Evolutionary conservation across 306 rosid species (phyloP).

Genomic region (Hylodesmum podocarpum): DNA sequence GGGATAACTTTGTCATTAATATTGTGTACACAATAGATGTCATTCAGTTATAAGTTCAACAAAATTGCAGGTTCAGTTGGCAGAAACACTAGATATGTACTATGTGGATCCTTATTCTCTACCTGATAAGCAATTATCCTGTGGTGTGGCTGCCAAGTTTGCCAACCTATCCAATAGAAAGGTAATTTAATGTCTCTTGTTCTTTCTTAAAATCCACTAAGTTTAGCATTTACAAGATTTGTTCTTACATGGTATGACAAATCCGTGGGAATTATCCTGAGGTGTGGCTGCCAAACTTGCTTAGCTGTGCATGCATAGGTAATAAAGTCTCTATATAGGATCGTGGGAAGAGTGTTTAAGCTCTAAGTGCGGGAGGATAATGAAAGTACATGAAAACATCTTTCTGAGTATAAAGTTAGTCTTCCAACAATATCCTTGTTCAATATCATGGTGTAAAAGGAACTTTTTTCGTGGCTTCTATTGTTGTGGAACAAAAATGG

Average conservation of each 20-base stretch:
- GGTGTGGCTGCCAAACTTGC: constrained; percentile 47
- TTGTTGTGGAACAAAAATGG: background rate
- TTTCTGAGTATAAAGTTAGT: background rate
- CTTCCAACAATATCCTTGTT: constrained; percentile 9
- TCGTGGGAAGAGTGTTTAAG: background rate
- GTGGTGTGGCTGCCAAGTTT: constrained; percentile 51
- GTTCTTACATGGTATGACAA: background rate
- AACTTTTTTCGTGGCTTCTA: background rate
- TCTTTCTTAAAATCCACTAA: background rate
- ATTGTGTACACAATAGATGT: constrained; percentile 8
- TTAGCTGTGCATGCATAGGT: constrained; percentile 56
- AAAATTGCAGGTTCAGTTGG: constrained; percentile 73
- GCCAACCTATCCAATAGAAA: constrained; percentile 53
- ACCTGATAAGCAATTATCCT: constrained; percentile 63
- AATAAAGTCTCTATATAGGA: too few species aligned
- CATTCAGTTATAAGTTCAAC: constrained; percentile 10
- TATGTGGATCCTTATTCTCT: constrained; percentile 76
- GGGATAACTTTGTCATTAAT: constrained; percentile 7
- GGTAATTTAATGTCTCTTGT: constrained; percentile 42
- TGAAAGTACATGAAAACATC: constrained; percentile 3
- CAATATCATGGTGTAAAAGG: constrained; percentile 3
- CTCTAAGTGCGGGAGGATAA: background rate
- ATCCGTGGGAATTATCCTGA: constrained; percentile 39
- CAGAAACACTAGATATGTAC: constrained; percentile 72
- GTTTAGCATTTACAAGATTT: constrained; percentile 9